phyloP scores from a whole-genome alignment of 2,329 filamentous ascomycete genomes.

The Remersonia thermophila region DNA sequence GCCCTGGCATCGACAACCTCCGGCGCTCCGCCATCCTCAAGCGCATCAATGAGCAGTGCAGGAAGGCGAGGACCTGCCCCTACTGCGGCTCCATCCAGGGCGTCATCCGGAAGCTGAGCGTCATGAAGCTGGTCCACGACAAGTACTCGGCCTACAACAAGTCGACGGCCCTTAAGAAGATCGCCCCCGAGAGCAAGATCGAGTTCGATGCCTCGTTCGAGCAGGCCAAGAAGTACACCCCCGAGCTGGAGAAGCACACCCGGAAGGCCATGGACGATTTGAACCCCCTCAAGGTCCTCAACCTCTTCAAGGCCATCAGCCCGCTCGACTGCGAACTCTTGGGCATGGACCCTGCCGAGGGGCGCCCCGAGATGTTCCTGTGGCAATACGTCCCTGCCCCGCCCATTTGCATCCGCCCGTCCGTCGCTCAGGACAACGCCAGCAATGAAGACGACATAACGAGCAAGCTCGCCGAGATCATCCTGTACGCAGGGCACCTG shows the following conservation, averaged over 20 bases:
- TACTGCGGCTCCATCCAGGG: slow-evolving; percentile 77
- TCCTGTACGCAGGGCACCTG: slow-evolving; percentile 82
- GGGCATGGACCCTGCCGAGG: slow-evolving; percentile 74
- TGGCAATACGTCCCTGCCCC: slow-evolving; percentile 95
- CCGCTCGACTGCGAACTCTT: slow-evolving; percentile 81
- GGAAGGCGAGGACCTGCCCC: slow-evolving; percentile 72
- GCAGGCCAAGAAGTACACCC: slow-evolving; percentile 62
- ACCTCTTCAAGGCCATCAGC: slow-evolving; percentile 80
- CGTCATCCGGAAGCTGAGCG: slow-evolving; percentile 78
- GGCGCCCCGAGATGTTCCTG: slow-evolving; percentile 89
- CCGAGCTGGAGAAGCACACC: slow-evolving; percentile 80
- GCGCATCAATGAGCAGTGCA: slow-evolving; percentile 77
- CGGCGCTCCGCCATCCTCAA: slow-evolving; percentile 75
- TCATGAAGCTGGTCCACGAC: slow-evolving; percentile 90
- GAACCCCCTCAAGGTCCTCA: slow-evolving; percentile 77
- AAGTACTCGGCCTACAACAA: slow-evolving; percentile 82
- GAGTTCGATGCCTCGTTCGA: slow-evolving; percentile 78
- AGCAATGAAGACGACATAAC: slow-evolving; percentile 96
- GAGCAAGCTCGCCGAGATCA: slow-evolving; percentile 91
- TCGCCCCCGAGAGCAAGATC: slow-evolving; percentile 67
- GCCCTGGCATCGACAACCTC: slow-evolving; percentile 75
- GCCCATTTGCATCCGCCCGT: slow-evolving; percentile 86
- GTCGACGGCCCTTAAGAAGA: slow-evolving; percentile 76
- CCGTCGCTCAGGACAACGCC: slow-evolving; percentile 81
- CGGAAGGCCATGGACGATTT: slow-evolving; percentile 90